Percentiles rank a stretch among this genome's conserved stretches.
Conservation (phyloP, 1,284 basidiomycete genomes). For the Pholiota adiposa region DNA sequence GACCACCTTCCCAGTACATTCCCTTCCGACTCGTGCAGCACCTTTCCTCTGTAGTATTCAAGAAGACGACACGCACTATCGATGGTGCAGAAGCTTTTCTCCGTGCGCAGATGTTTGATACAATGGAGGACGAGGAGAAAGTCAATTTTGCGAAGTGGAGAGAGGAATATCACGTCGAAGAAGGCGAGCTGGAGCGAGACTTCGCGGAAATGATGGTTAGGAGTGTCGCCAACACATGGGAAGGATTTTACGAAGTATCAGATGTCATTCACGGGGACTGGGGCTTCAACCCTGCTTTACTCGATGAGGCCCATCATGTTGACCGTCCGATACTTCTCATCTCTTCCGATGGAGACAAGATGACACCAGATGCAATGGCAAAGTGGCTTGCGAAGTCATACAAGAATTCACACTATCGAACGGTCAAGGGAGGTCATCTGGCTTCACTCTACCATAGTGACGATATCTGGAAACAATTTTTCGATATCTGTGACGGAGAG, state of each 20-base stretch:
- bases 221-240: constrained; percentile 55
- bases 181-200: constrained; percentile 45
- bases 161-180: constrained; percentile 40
- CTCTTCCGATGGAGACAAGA: constrained; percentile 40
- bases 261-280: constrained; percentile 55
- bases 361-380: constrained; percentile 44
- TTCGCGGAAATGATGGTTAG: constrained; percentile 46
- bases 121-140: constrained; percentile 46
- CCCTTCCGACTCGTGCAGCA: constrained; percentile 43
- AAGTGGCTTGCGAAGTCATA: constrained; percentile 49
- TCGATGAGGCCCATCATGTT: constrained; percentile 47
- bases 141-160: constrained; percentile 45
- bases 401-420: constrained; percentile 40
- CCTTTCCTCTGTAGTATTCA: constrained; percentile 37
- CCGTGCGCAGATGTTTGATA: constrained; percentile 39
- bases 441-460: constrained; percentile 45
- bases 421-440: constrained; percentile 52
- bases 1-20: constrained; percentile 45
- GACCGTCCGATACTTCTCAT: constrained; percentile 50
- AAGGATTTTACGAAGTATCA: constrained; percentile 51
- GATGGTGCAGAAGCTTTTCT: constrained; percentile 47
- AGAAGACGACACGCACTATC: constrained; percentile 39
- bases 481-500: constrained; percentile 22
- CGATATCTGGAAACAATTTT: constrained; percentile 49
- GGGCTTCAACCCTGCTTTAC: constrained; percentile 47